Conservation (phyloP, 768 basidiomycete species). For the Mycena capillaripes region DNA sequence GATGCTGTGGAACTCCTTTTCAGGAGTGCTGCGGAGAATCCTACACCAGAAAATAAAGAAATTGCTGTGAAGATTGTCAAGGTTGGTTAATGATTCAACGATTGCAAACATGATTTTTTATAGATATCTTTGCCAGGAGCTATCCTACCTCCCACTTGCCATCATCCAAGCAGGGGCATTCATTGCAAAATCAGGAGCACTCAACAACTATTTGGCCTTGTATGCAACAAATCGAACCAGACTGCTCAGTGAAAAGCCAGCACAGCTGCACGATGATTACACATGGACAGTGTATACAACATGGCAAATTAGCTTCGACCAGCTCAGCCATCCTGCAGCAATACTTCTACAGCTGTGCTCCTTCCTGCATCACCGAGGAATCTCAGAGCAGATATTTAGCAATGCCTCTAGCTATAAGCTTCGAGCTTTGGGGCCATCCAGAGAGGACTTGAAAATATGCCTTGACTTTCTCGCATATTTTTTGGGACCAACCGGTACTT, state of each 20-base stretch:
- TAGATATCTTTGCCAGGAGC: no score
- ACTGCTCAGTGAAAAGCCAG: background rate
- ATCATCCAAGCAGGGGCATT: background rate
- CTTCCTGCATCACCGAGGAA: conserved; percentile 1
- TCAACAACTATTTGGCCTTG: background rate
- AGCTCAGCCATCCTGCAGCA: background rate
- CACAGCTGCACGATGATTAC: no score
- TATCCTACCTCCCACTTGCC: no score
- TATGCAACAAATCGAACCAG: background rate
- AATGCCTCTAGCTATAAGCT: background rate
- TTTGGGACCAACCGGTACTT: background rate
- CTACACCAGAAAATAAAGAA: no score
- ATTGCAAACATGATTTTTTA: no score
- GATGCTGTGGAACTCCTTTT: no score
- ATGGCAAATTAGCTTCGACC: background rate
- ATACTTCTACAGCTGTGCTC: conserved; percentile 2
- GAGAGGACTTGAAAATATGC: background rate
- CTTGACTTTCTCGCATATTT: background rate
- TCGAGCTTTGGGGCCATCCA: background rate
- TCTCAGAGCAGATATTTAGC: no score
- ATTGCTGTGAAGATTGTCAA: no score
- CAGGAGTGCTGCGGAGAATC: no score
- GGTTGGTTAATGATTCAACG: no score
- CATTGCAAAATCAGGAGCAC: background rate
- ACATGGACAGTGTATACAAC: no score